Conservation (phyloP, 208 protist species). For the Trypanosoma rangeli region DNA sequence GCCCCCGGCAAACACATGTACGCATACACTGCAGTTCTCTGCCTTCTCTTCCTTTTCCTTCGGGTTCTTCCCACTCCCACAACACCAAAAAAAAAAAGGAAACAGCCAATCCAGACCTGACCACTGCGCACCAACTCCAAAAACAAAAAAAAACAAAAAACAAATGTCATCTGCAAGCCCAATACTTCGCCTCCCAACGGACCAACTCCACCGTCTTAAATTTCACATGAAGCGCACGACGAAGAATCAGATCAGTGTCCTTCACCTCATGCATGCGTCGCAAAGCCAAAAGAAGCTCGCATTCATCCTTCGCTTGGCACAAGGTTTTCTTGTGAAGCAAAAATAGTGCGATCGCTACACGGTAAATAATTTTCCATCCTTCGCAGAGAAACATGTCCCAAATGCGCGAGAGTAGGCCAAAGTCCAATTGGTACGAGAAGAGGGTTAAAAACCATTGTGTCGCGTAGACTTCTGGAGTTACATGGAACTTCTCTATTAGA, state of each 20-base stretch:
- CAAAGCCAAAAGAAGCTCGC: slow-evolving; percentile 58
- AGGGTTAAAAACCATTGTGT: slow-evolving; percentile 89
- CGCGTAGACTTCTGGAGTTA: slow-evolving; percentile 66
- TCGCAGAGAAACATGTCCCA: slow-evolving; percentile 94
- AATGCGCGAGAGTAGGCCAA: slow-evolving; percentile 74
- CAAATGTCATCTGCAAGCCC: neutral
- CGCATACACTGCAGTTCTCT: neutral
- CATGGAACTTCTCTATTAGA: slow-evolving; percentile 17
- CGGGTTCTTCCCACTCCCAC: neutral
- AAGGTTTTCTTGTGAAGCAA: slow-evolving; percentile 54
- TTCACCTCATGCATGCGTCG: slow-evolving; percentile 69
- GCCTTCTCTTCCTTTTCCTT: neutral
- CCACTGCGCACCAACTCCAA: neutral
- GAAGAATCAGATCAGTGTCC: slow-evolving; percentile 46
- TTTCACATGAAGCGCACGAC: slow-evolving; percentile 56
- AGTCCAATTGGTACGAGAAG: slow-evolving; percentile 86
- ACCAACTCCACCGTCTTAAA: slow-evolving; percentile 61
- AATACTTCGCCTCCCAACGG: slow-evolving; percentile 19
- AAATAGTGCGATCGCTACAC: slow-evolving; percentile 79
- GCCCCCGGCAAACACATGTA: neutral
- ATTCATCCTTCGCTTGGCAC: slow-evolving; percentile 39
- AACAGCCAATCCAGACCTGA: neutral
- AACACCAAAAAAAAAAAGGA: neutral
- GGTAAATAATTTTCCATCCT: slow-evolving; percentile 91
- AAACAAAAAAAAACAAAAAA: neutral